phyloP scores from a whole-genome alignment of 2,329 filamentous ascomycete species.

The Claviceps maximensis region DNA sequence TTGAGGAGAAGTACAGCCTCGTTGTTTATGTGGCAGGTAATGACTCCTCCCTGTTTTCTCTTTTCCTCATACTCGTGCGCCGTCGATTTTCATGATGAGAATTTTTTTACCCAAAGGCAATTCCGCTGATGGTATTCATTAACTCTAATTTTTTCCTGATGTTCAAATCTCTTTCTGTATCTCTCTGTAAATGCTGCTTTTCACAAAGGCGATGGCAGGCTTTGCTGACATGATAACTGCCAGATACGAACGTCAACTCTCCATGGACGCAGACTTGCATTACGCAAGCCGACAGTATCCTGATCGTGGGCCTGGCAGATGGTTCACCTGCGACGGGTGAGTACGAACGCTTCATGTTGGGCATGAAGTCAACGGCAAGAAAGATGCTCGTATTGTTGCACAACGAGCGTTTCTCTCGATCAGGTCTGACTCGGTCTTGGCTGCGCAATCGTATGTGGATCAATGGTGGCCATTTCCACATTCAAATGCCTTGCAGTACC shows the following conservation, averaged over 20 bases:
- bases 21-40: constrained; percentile 81
- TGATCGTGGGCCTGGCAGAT: constrained; percentile 84
- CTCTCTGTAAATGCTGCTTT: constrained; percentile 3
- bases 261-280: constrained; percentile 99
- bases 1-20: constrained; percentile 94
- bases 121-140: constrained; percentile 40
- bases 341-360: constrained; percentile 89
- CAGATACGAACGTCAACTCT: constrained; percentile 90
- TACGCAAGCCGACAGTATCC: constrained; percentile 87
- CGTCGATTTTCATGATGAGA: constrained; percentile 34
- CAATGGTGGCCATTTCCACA: constrained; percentile 92
- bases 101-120: constrained; percentile 35
- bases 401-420: constrained; percentile 71
- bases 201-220: not conserved
- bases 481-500: constrained; percentile 82
- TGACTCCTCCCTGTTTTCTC: not conserved
- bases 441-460: constrained; percentile 91
- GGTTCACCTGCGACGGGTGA: constrained; percentile 84
- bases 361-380: constrained; percentile 91
- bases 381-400: constrained; percentile 89
- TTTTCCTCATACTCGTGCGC: not conserved
- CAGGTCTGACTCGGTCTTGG: constrained; percentile 81
- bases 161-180: not conserved
- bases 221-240: constrained; percentile 15
- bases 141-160: constrained; percentile 61